Percentiles rank a stretch among this genome's conserved stretches.
Conservation (phyloP, 441 rosid species). For the Gossypium davidsonii region DNA sequence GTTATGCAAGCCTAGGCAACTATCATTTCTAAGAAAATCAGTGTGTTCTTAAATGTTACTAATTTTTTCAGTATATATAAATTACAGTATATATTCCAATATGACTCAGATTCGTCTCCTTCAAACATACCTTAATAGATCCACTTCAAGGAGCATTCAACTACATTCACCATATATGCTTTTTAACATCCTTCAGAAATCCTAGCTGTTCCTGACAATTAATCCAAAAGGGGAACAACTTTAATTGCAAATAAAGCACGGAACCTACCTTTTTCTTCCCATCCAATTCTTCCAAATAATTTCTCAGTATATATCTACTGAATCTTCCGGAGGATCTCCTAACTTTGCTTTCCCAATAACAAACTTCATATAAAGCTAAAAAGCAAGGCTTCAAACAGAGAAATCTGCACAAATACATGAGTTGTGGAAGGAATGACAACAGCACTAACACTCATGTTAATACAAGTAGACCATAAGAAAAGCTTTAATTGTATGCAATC, state of each 20-base stretch:
- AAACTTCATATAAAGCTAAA: background rate
- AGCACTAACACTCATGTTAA: background rate
- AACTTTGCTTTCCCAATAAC: background rate
- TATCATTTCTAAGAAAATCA: background rate
- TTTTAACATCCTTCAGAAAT: background rate
- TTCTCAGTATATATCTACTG: background rate
- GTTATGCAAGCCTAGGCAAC: background rate
- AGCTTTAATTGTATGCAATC: background rate
- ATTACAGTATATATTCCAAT: background rate
- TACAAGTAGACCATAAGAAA: background rate
- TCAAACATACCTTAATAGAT: background rate
- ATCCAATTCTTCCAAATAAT: background rate
- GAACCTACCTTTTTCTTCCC: background rate
- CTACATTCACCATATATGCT: background rate
- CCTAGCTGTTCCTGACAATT: background rate
- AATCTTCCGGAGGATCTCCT: slow-evolving; percentile 1
- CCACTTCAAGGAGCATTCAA: background rate
- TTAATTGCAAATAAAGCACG: background rate
- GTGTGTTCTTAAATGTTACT: background rate
- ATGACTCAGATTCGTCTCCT: background rate
- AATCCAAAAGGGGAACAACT: background rate
- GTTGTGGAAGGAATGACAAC: background rate
- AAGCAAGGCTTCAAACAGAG: background rate
- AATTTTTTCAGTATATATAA: background rate
- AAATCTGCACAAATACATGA: background rate